Base-by-base conservation (phyloP, 306 rosid genomes). In the Begonia loranthoides region DNA sequence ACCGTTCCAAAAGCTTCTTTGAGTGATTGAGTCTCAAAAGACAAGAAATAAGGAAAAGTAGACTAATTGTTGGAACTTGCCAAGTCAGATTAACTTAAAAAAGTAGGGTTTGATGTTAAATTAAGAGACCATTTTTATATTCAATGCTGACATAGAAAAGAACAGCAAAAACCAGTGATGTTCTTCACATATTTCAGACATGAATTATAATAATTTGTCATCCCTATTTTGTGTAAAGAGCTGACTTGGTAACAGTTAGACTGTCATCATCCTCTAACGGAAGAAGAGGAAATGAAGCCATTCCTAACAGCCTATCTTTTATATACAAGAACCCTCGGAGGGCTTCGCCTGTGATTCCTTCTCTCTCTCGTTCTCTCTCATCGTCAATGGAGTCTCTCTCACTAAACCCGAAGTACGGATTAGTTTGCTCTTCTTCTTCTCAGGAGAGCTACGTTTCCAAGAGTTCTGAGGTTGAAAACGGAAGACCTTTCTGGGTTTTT, bases 401-500 rank as follows among this genome's bases (percentile, higher is more conserved):
- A 43, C 47, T 43, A 9, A 48, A 48, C 19, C 19, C 51, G 8
- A 48, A 48, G 8, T 17, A 14, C 17, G 51, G 51, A 48, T 9
- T 51, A 28, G 55, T 21, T 22, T 51, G 21, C 14, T 13, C 15
- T 9, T 22, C 55, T 6, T 51, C 55, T 11, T 51, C 55, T 3
- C 55, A 51, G 13, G 55, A 51, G 16, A 51, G 55, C 13, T 51
- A 51, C 14, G 13, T 50, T 13, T 16, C 54, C 12, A 50, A 21
- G 24, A 43, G 15, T n/a, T 43, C n/a, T 43, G 51, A 48, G 19
- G 51, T 48, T 5, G 51, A 48, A 16, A 48, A 48, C 2, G 51
- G 51, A 16, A 48, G 51, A 48, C 19, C 17, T 9, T 15, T 50
- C n/a, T 50, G 54, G 54, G 11, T 22, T 50, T 50, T 50, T 50